phyloP scores from a whole-genome alignment of 2,329 filamentous ascomycete genomes.

The Xylariaceae sp. region DNA sequence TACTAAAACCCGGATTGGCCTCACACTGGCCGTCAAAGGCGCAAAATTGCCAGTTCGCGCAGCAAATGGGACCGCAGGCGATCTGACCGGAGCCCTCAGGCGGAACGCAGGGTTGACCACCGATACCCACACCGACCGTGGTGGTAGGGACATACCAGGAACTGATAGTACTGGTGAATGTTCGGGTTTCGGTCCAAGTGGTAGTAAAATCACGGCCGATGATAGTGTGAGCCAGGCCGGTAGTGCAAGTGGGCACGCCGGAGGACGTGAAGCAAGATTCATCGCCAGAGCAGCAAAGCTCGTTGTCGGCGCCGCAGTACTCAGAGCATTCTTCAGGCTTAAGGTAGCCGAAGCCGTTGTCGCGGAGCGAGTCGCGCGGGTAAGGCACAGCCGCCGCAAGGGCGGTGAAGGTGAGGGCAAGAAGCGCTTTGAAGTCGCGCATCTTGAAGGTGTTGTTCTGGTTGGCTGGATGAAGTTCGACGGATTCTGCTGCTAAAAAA shows the following conservation, averaged over 20 bases:
- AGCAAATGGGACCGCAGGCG: conserved; percentile 65
- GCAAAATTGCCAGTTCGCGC: conserved; percentile 64
- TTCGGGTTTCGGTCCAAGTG: conserved; percentile 57
- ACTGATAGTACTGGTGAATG: conserved; percentile 55
- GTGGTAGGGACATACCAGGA: conserved; percentile 45
- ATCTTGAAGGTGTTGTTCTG: conserved; percentile 28
- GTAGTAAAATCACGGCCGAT: conserved; percentile 41
- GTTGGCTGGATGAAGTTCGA: conserved; percentile 12
- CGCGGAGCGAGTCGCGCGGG: conserved; percentile 46
- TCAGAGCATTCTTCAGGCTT: conserved; percentile 45
- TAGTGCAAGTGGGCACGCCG: conserved; percentile 46
- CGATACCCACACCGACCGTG: conserved; percentile 31
- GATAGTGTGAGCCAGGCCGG: conserved; percentile 25
- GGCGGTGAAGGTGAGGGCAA: conserved; percentile 38
- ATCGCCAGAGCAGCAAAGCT: conserved; percentile 49
- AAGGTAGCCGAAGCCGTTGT: conserved; percentile 46
- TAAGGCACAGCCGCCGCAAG: conserved; percentile 43
- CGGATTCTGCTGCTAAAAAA: conserved; percentile 9
- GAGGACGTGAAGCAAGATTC: conserved; percentile 48
- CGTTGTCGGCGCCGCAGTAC: conserved; percentile 50
- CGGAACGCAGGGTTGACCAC: conserved; percentile 46
- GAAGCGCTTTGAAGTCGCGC: conserved; percentile 31
- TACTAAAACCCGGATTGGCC: conserved; percentile 45
- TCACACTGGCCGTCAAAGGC: conserved; percentile 53
- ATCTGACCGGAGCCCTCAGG: conserved; percentile 46